phyloP scores from a whole-genome alignment of 2,329 filamentous ascomycete genomes.

The Scedosporium boydii region DNA sequence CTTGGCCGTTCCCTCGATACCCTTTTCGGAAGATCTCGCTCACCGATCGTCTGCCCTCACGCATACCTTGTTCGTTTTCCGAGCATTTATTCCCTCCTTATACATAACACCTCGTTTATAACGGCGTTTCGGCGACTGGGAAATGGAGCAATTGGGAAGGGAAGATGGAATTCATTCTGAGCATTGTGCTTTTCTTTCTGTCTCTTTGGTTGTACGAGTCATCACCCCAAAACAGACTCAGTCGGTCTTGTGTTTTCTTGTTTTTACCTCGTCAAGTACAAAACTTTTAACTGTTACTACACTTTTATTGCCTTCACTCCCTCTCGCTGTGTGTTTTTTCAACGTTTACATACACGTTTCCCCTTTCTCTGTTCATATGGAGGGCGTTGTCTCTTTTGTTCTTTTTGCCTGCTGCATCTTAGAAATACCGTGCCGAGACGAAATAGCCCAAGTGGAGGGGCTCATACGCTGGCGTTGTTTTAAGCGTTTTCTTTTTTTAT shows the following conservation, averaged over 20 bases:
- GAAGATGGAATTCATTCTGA: not conserved
- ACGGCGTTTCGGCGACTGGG: not conserved
- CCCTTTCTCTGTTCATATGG: not conserved
- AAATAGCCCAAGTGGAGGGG: not conserved
- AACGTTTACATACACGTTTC: not conserved
- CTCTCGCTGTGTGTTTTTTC: conserved; percentile 3
- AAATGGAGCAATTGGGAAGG: not conserved
- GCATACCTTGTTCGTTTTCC: no score
- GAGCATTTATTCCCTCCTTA: not conserved
- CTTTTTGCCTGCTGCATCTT: not conserved
- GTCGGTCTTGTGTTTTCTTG: not conserved
- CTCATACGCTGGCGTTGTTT: not conserved
- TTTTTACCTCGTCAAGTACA: not conserved
- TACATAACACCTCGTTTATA: not conserved
- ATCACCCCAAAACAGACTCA: not conserved
- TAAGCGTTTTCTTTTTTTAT: not conserved
- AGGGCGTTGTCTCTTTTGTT: not conserved
- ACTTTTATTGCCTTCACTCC: not conserved
- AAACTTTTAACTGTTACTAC: not conserved
- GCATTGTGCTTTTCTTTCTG: not conserved
- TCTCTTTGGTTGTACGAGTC: not conserved
- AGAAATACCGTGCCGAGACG: not conserved
- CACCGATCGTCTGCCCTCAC: not conserved
- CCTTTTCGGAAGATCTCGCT: no score
- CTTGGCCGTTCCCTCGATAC: no score